Evolutionary conservation across 768 basidiomycete genomes (phyloP).

Genomic region (Roridomyces roridus): DNA sequence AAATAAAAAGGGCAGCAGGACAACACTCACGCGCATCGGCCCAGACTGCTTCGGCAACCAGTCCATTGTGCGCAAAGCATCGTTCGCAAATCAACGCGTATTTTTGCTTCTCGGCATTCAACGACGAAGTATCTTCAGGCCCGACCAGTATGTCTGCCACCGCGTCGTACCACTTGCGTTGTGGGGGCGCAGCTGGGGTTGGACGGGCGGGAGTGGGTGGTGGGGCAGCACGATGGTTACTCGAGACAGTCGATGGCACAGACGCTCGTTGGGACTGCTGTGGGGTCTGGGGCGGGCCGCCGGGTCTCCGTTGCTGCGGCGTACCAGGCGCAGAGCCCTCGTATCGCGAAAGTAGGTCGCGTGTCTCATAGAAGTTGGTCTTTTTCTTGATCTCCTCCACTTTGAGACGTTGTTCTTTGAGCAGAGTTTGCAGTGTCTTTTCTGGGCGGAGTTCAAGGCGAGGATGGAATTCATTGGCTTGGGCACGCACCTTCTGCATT

Average conservation of each 20-base stretch:
- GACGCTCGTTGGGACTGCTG: slow-evolving; percentile 29
- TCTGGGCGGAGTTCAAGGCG: slow-evolving; percentile 52
- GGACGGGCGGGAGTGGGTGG: slow-evolving; percentile 58
- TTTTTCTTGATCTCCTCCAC: slow-evolving; percentile 98
- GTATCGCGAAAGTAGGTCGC: slow-evolving; percentile 88
- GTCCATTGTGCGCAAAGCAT: slow-evolving; percentile 88
- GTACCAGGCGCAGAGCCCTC: slow-evolving; percentile 59
- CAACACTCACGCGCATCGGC: slow-evolving; percentile 76
- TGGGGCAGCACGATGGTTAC: slow-evolving; percentile 25
- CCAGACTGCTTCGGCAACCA: slow-evolving; percentile 84
- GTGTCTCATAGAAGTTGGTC: slow-evolving; percentile 94
- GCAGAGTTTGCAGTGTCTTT: slow-evolving; percentile 72
- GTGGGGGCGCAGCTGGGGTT: slow-evolving; percentile 51
- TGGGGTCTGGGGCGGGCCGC: slow-evolving; percentile 11
- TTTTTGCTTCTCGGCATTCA: slow-evolving; percentile 44
- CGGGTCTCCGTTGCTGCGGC: neutral
- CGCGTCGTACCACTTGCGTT: slow-evolving; percentile 87
- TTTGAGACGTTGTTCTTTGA: slow-evolving; percentile 81
- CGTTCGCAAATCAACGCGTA: slow-evolving; percentile 91
- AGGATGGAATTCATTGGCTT: too few species aligned
- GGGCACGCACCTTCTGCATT: slow-evolving; percentile 74
- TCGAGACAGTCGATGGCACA: too few species aligned
- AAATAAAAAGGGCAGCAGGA: neutral
- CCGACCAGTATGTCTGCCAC: slow-evolving; percentile 87
- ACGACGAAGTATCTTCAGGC: slow-evolving; percentile 68